A percentile compares a stretch with the other conserved stretches of the same genome.
These are phyloP conservation scores for Microascus cirrosus DNA, from an alignment of 2,329 filamentous ascomycete genomes.

Conservation along the genomic window DNA sequence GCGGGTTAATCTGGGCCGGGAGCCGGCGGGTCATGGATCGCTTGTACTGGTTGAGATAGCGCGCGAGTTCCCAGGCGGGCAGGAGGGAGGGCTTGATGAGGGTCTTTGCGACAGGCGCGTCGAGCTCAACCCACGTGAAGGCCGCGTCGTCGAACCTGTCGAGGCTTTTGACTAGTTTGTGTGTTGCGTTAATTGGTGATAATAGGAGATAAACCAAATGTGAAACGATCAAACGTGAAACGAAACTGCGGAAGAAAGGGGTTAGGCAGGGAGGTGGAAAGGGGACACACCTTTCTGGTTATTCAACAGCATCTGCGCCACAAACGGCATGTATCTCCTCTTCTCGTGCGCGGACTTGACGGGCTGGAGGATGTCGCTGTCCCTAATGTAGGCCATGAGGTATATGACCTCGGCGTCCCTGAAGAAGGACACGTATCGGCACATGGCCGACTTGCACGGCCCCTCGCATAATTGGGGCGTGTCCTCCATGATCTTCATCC, in stretches of 20 bases:
- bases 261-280: no score
- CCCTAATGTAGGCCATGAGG: neutral
- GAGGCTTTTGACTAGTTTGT: neutral
- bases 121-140: neutral
- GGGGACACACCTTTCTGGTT: no score
- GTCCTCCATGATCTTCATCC: neutral
- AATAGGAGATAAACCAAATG: no score
- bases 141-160: neutral
- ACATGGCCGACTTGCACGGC: neutral
- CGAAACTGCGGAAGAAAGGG: no score
- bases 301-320: no score
- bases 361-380: neutral
- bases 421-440: neutral
- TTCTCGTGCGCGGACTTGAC: neutral
- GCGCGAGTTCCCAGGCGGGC: neutral
- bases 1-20: neutral
- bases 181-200: neutral
- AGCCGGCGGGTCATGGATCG: no score
- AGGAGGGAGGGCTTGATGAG: neutral
- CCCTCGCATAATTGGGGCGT: neutral
- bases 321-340: neutral
- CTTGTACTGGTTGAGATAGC: neutral
- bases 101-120: neutral
- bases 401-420: neutral
- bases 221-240: no score